These are phyloP conservation scores for Cairneyella variabilis DNA, from an alignment of 495 filamentous ascomycete species.

Conservation along the genomic window DNA sequence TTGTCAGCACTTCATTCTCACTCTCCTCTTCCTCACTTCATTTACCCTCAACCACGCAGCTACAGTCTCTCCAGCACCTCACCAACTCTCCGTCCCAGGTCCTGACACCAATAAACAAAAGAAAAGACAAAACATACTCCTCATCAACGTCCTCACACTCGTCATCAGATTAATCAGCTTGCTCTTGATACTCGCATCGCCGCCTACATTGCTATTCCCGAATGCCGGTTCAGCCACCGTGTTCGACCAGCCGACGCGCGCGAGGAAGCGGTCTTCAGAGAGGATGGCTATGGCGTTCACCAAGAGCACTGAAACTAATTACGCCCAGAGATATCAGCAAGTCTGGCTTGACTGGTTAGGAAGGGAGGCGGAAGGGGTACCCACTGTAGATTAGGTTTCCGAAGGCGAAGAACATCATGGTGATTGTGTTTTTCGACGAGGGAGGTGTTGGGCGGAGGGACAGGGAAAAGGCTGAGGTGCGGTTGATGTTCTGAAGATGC, in stretches of 20 bases:
- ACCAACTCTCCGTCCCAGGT: not conserved
- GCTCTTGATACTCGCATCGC: conserved; percentile 71
- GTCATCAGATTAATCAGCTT: conserved; percentile 86
- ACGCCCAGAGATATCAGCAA: not conserved
- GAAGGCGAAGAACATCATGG: conserved; percentile 30
- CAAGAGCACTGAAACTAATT: conserved; percentile 72
- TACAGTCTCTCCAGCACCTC: not conserved
- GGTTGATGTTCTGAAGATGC: conserved; percentile 15
- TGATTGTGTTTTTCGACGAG: not conserved
- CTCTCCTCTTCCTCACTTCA: not conserved
- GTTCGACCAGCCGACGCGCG: conserved; percentile 82
- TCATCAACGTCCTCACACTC: conserved; percentile 87
- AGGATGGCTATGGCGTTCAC: conserved; percentile 93
- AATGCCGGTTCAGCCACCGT: conserved; percentile 65
- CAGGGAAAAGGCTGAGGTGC: not conserved
- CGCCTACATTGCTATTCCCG: conserved; percentile 59
- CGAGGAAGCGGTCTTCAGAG: conserved; percentile 96
- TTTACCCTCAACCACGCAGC: not conserved
- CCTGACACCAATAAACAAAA: not conserved
- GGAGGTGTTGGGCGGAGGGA: not conserved
- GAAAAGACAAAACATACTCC: conserved; percentile 60
- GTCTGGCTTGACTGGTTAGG: not conserved
- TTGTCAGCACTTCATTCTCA: not conserved
- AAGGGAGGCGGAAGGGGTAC: not conserved
- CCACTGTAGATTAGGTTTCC: conserved; percentile 28